These are phyloP conservation scores for Kondoa subrosea DNA, from an alignment of 768 basidiomycete species.

Conservation along the genomic window DNA sequence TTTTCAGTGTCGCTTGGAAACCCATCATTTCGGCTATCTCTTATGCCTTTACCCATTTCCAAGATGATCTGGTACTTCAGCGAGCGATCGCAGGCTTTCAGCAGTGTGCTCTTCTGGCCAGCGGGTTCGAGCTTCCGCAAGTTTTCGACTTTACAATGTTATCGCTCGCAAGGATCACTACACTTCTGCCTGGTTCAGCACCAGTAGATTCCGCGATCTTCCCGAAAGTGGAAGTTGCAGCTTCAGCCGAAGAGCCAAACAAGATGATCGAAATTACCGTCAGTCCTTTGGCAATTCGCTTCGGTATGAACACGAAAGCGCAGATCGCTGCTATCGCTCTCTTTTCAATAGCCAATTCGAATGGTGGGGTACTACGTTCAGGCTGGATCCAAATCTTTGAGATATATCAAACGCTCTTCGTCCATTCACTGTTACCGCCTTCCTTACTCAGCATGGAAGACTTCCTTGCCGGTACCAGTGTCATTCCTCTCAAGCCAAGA, in stretches of 20 bases:
- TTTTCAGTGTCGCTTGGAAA: conserved; percentile 90
- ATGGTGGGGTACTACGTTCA: conserved; percentile 79
- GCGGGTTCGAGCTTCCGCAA: conserved; percentile 72
- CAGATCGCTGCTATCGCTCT: conserved; percentile 92
- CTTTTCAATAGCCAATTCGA: conserved; percentile 93
- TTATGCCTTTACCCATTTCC: conserved; percentile 85
- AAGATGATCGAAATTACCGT: conserved; percentile 58
- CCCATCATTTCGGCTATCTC: conserved; percentile 85
- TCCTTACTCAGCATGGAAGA: conserved; percentile 95
- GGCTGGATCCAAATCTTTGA: conserved; percentile 99
- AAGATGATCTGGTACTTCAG: conserved; percentile 92
- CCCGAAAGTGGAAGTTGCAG: conserved; percentile 58
- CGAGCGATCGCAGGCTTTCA: conserved; percentile 88
- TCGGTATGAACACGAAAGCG: conserved; percentile 86
- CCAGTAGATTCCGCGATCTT: conserved; percentile 48
- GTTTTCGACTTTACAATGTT: conserved; percentile 93
- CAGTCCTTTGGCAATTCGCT: conserved; percentile 75
- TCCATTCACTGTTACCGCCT: conserved; percentile 76
- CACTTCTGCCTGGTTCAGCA: conserved; percentile 51
- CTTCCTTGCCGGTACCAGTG: conserved; percentile 82
- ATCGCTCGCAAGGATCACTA: conserved; percentile 80
- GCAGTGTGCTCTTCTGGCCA: conserved; percentile 84
- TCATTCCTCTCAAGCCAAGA: conserved; percentile 61
- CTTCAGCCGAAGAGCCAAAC: conserved; percentile 40
- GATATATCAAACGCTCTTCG: conserved; percentile 90